Conservation (phyloP, 805 yeast genomes). For the Wickerhamiella lipophila region DNA sequence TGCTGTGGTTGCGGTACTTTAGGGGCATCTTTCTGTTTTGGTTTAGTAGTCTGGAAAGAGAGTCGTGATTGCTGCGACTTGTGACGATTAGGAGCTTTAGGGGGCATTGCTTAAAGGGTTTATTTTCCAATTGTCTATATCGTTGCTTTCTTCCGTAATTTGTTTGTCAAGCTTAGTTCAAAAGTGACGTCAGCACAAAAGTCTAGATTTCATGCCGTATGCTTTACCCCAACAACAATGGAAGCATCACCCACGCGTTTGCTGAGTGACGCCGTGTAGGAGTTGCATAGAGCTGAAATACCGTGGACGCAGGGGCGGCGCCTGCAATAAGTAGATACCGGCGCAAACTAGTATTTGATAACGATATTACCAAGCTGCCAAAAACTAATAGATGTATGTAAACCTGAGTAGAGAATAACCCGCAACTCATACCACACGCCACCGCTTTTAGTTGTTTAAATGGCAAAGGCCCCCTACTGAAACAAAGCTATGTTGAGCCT, state of each 20-base stretch:
- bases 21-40: neutral
- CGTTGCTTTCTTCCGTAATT: too few species aligned
- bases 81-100: neutral
- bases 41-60: neutral
- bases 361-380: neutral
- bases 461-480: neutral
- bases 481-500: neutral
- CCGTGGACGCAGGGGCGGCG: neutral
- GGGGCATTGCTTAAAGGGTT: too few species aligned
- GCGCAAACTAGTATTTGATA: neutral
- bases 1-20: constrained; percentile 4
- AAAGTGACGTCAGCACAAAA: neutral
- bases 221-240: neutral
- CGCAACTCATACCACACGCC: neutral
- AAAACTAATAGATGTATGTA: neutral
- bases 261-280: neutral
- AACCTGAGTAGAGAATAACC: neutral
- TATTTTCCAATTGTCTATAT: too few species aligned
- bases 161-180: neutral
- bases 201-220: neutral
- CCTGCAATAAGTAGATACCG: neutral
- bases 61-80: neutral
- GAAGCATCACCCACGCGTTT: constrained; percentile 1
- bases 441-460: neutral
- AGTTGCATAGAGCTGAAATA: neutral